Evolutionary conservation across 305 asterid species (phyloP).

Genomic region (Solanum aculeatissimum): DNA sequence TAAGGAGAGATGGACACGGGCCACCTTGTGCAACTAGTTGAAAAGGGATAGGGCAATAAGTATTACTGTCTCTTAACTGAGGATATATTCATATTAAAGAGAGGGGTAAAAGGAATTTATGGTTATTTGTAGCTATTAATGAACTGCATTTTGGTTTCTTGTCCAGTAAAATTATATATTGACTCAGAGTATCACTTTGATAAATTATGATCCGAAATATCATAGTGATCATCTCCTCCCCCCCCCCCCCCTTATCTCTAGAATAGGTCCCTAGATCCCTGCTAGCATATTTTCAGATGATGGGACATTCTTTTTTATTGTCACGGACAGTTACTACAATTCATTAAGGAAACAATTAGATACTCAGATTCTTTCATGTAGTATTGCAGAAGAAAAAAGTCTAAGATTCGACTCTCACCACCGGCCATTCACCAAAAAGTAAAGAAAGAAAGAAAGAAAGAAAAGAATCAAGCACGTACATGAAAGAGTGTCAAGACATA

Average conservation of each 20-base stretch:
- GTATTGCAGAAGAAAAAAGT: background rate
- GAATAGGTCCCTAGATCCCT: background rate
- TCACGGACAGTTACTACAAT: background rate
- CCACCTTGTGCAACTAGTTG: background rate
- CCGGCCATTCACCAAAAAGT: background rate
- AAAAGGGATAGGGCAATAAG: background rate
- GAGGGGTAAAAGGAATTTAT: background rate
- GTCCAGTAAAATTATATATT: background rate
- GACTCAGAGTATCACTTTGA: background rate
- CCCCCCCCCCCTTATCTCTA: background rate
- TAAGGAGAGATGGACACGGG: background rate
- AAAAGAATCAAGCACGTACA: background rate
- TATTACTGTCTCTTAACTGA: background rate
- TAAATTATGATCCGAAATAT: background rate
- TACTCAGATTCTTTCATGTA: background rate
- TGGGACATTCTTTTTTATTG: background rate
- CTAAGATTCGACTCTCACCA: background rate
- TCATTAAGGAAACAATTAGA: background rate
- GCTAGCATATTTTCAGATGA: background rate
- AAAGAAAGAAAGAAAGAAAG: background rate
- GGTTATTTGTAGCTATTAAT: background rate
- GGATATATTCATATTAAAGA: background rate
- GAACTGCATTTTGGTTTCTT: background rate
- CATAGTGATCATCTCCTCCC: background rate
- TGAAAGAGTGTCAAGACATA: background rate